Base-by-base conservation (phyloP, 306 rosid species). In the Crotalaria pallida region DNA sequence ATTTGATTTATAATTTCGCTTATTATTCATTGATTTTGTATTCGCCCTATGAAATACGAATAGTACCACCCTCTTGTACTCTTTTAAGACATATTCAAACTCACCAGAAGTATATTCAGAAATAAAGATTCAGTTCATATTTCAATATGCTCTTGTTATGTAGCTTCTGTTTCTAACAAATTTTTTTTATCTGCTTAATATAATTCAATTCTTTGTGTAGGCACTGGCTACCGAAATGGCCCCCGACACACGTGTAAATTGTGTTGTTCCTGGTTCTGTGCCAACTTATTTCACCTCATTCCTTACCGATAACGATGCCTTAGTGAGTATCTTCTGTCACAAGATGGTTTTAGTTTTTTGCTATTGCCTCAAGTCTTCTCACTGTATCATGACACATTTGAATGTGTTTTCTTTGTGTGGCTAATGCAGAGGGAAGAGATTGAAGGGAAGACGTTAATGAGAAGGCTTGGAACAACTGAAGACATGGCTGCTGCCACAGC, bases 401-500 rank as follows among this genome's bases (percentile, higher is more conserved):
- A 57, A 12, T 7, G 15, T 1, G 18, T n/a, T 41, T 41, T 60
- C 1, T 58, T 47, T 65, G 41, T 56, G 61, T 73, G 79, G 0
- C n/a, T 33, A 40, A 19, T 75, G 74, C 79, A 92, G 98, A 84
- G 87, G 75, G 67, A 75, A 61, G 74, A 51, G 4, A 66, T 89
- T 15, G 89, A 92, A 80, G 83, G 65, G 45, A 67, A 60, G 67
- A 49, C 88, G 24, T 15, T 89, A 23, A 82, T 92, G 24, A 77
- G 81, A 27, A 83, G 88, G 83, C 89, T 85, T 12, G 98, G 98
- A 3, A 89, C 86, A 36, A 78, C 92, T 0, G 87, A 76, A 71
- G 98, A 89, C 77, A 89, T 87, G 88, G 94, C 90, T 29, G 82
- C 98, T 71, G 94, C 92, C 0, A 34, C 87, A 13, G 90, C 97